Base-by-base conservation (phyloP, 1,284 basidiomycete species). In the Ustilago curta region DNA sequence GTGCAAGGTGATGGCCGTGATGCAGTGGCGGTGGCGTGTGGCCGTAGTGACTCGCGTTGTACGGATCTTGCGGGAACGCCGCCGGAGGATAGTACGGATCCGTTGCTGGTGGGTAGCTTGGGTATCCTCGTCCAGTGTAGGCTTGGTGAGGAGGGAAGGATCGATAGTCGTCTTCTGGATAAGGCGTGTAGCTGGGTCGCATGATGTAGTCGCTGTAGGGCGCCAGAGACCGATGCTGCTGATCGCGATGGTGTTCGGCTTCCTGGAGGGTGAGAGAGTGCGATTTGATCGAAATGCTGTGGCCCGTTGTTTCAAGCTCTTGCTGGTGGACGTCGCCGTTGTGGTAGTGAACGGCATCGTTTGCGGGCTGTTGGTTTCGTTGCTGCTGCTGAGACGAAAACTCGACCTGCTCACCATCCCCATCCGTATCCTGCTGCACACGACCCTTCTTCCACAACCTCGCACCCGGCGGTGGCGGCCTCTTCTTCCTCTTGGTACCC, bases 381-480 rank as follows among this genome's bases (percentile, higher is more conserved):
- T 23, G 27, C 27, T 42, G n/a, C 18, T 49, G 43, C 11, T 54
- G 50, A 2, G 39, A 9, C 32, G 39, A 27, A 27, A 27, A 48
- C 23, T 50, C 59, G 11, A 14, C 12, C 40, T 19, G 25, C 31
- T 59, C 63, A 18, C 23, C 52, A 8, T 53, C 42, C 3, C n/a
- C 43, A 8, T 37, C 45, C 8, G 35, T n/a, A 42, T 74, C 71
- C 27, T 61, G 62, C 52, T 74, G 71, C 2, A 74, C 71, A 8
- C 62, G 48, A 4, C 72, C 72, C 23, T 70, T 66, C 62, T 75
- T 75, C 72, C 72, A 75, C 27, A 70, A 44, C 27, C 72, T 55
- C 2, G 64, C 72, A 4, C 72, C 68, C 2, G 72, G 72, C 35
- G 72, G 72, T 18, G 72, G 72, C 9, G 68, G 68, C 14, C 55